These are phyloP conservation scores for Apiospora phragmitis DNA, from an alignment of 2,329 filamentous ascomycete genomes.

Conservation along the genomic window DNA sequence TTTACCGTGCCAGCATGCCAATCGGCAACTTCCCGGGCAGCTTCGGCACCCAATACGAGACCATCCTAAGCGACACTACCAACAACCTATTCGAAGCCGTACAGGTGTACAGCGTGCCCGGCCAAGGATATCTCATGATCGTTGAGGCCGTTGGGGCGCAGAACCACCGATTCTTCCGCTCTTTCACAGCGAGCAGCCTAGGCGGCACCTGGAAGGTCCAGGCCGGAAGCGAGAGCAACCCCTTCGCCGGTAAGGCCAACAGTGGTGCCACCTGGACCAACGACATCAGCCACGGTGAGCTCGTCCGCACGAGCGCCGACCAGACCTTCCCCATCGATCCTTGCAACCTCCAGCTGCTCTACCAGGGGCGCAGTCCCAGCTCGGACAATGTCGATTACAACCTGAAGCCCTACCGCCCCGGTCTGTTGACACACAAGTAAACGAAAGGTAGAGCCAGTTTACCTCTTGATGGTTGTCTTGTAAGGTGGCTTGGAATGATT, in stretches of 20 bases:
- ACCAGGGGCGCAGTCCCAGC: constrained; percentile 55
- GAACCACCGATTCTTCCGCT: constrained; percentile 67
- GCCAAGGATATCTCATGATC: constrained; percentile 65
- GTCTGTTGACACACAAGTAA: constrained; percentile 48
- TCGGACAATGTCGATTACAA: constrained; percentile 47
- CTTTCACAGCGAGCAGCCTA: constrained; percentile 61
- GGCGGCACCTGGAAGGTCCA: constrained; percentile 59
- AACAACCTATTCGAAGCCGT: constrained; percentile 67
- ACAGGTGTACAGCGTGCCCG: constrained; percentile 62
- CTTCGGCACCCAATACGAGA: constrained; percentile 53
- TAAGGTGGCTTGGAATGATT: no score
- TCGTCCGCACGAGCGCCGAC: constrained; percentile 56
- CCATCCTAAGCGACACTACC: constrained; percentile 52
- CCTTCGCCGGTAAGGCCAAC: constrained; percentile 68
- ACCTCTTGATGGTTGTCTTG: no score
- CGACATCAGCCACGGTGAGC: constrained; percentile 66
- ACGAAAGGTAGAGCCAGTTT: no score
- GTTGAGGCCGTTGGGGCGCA: constrained; percentile 59
- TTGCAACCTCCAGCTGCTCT: constrained; percentile 65
- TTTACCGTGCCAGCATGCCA: constrained; percentile 66
- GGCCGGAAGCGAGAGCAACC: constrained; percentile 53
- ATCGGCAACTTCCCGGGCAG: constrained; percentile 59
- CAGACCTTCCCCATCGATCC: constrained; percentile 64
- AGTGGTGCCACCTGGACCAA: constrained; percentile 66
- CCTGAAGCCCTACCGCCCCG: constrained; percentile 54